Conservation (phyloP, 2,329 filamentous ascomycete genomes). For the Huntiella omanensis region DNA sequence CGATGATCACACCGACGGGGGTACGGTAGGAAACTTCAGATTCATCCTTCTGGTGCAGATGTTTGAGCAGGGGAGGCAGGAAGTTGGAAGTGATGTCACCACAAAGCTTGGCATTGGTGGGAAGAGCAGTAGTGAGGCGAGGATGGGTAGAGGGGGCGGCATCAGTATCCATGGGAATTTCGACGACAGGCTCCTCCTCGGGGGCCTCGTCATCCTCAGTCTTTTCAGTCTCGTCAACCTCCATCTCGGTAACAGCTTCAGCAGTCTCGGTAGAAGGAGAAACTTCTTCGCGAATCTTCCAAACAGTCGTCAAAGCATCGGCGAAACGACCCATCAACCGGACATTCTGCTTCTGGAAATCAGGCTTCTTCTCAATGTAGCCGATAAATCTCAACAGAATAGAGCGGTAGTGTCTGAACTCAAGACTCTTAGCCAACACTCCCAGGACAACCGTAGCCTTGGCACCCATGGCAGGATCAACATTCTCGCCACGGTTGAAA, state of each 20-base stretch:
- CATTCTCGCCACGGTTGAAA: constrained; percentile 57
- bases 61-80: constrained; percentile 59
- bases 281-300: constrained; percentile 3
- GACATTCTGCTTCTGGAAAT: constrained; percentile 71
- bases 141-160: constrained; percentile 10
- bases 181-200: constrained; percentile 20
- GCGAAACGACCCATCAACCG: constrained; percentile 64
- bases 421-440: constrained; percentile 52
- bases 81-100: constrained; percentile 57
- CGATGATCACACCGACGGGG: constrained; percentile 71
- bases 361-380: constrained; percentile 62
- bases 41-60: constrained; percentile 88
- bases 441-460: constrained; percentile 73
- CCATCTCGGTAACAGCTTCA: constrained; percentile 21
- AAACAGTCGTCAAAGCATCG: constrained; percentile 42
- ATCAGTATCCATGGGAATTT: constrained; percentile 8
- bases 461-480: constrained; percentile 72
- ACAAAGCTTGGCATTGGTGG: constrained; percentile 45
- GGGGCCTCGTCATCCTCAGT: constrained; percentile 8
- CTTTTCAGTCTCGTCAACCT: not conserved
- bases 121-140: constrained; percentile 44
- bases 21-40: constrained; percentile 83
- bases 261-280: constrained; percentile 14
- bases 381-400: constrained; percentile 68
- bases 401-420: constrained; percentile 80